phyloP scores from a whole-genome alignment of 306 rosid species.

The Pachyrhizus erosus region DNA sequence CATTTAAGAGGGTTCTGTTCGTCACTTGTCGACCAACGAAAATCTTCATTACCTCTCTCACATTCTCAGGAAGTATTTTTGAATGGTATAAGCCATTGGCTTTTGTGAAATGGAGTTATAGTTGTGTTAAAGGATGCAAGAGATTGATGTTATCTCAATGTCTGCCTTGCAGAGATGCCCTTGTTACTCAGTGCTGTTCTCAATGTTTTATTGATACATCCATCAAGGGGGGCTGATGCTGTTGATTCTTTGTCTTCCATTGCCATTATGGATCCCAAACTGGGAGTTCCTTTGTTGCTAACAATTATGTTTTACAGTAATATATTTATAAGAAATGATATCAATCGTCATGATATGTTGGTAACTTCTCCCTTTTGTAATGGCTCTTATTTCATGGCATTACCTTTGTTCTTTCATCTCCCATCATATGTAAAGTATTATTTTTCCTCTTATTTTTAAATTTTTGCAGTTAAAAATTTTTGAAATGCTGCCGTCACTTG shows the following conservation, averaged over 20 bases:
- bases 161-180: constrained; percentile 71
- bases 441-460: constrained; percentile 38
- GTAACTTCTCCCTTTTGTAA: constrained; percentile 55
- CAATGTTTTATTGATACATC: constrained; percentile 78
- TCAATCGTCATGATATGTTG: constrained; percentile 64
- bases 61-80: constrained; percentile 67
- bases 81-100: constrained; percentile 61
- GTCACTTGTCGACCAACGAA: constrained; percentile 67
- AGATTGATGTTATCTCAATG: constrained; percentile 38
- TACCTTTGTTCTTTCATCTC: constrained; percentile 31
- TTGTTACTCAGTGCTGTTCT: constrained; percentile 66
- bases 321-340: constrained; percentile 72
- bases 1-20: constrained; percentile 64
- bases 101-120: constrained; percentile 22
- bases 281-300: constrained; percentile 83
- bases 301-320: constrained; percentile 76
- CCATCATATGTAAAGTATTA: constrained; percentile 17
- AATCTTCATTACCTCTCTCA: constrained; percentile 62
- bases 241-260: constrained; percentile 75
- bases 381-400: constrained; percentile 25
- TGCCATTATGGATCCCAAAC: constrained; percentile 79
- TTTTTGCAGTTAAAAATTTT: constrained; percentile 77
- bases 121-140: constrained; percentile 40
- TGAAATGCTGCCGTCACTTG: constrained; percentile 85
- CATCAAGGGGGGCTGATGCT: constrained; percentile 60